Conservation (phyloP, 352 stramenopile species). For the Globisporangium barbulae region DNA sequence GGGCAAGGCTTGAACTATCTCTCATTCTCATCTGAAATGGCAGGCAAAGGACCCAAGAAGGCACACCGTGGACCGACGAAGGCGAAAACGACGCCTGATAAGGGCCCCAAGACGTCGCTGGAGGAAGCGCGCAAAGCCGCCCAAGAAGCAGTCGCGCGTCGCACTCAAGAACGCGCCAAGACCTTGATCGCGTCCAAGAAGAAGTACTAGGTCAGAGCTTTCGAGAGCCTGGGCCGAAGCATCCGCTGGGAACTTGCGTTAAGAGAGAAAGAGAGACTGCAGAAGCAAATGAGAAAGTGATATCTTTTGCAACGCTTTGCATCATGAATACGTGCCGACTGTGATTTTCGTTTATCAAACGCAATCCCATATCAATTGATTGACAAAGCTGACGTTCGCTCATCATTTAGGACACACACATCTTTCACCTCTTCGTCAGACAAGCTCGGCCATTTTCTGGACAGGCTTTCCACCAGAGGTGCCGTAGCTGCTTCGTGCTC, state of each 20-base stretch:
- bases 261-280: neutral
- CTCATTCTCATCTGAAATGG: slow-evolving; percentile 15
- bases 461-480: neutral
- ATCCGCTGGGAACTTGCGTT: neutral
- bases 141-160: slow-evolving; percentile 69
- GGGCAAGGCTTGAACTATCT: slow-evolving; percentile 14
- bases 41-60: slow-evolving; percentile 43
- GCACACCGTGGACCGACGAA: slow-evolving; percentile 49
- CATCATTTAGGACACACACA: neutral
- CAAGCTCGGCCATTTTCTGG: neutral
- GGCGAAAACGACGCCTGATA: slow-evolving; percentile 23
- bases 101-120: slow-evolving; percentile 42
- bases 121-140: slow-evolving; percentile 61
- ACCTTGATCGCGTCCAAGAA: slow-evolving; percentile 58
- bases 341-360: neutral
- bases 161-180: slow-evolving; percentile 61
- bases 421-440: neutral
- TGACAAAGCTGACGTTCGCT: neutral
- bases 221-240: neutral
- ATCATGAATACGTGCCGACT: neutral
- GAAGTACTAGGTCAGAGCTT: slow-evolving; percentile 40
- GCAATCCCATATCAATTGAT: neutral
- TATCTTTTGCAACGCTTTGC: neutral
- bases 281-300: neutral
- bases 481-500: slow-evolving; percentile 5